Base-by-base conservation (phyloP, 2,329 filamentous ascomycete species). In the Alternaria longipes region DNA sequence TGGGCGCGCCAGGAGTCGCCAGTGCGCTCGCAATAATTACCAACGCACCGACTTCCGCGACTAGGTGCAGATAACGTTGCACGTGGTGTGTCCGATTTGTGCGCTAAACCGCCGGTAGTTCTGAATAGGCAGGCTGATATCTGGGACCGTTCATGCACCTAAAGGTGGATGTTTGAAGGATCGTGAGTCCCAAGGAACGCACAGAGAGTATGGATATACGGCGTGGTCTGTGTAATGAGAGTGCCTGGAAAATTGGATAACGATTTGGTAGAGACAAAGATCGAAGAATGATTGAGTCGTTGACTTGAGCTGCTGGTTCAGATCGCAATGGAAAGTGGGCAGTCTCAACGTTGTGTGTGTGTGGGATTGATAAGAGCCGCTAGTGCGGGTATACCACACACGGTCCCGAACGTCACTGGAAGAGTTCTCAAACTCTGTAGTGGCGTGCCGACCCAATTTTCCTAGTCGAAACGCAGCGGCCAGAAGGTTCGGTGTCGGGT, bases 401-500 rank as follows among this genome's bases (percentile, higher is more conserved):
- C 63, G 59, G 60, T 59, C 56, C 57, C 54, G 51, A 56, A 59
- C 56, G 51, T 55, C 51, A 59, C 51, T 58, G 54, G 54, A 54
- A 65, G 60, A 67, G 57, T 56, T 64, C 56, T 52, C 60, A 65
- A 54, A 55, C 36, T 60, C 55, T 67, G 60, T 52, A 54, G 62
- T 65, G 59, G 66, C 62, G 65, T 59, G 47, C 50, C 60, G 69
- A 49, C 62, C 69, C 70, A 65, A 38, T 73, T 71, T 71, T 71
- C 53, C 66, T 66, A 62, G 58, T 62, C 60, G 61, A 62, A 56
- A 56, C 52, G 55, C 60, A 61, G 51, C 58, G 74, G 71, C 74
- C 71, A 78, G 74, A 78, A 73, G 60, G 63, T 70, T 76, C 74
- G 72, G 62, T 65, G 46, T 62, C 54, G 53, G 64, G 60, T 68